Evolutionary conservation across 1,284 basidiomycete species (phyloP), one percentile per base, ranked within the genome.

Genomic region (Rhodotorula sp.): DNA sequence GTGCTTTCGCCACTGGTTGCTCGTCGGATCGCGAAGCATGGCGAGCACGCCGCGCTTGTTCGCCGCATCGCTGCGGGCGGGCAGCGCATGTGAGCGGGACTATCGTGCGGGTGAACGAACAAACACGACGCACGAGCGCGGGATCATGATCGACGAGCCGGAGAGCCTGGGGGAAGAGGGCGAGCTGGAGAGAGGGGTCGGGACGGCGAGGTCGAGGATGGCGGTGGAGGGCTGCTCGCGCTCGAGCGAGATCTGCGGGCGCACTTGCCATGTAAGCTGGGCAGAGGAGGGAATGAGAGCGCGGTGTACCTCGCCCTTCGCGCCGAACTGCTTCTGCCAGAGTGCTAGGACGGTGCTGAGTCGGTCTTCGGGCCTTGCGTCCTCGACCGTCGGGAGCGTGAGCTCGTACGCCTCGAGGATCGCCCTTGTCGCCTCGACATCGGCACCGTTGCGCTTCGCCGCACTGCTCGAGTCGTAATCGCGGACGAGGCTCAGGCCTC

Each of bases 351-450:
- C 87, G 90, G 73, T 83, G 82, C 70, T 76, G 87, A 66, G 86
- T 82, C 66, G 86, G 84, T 89, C 90, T 9, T 32, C 60, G 34
- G 66, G 59, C 0, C 66, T 62, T 7, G 19, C 53, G 19, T 63
- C 71, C 70, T 87, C 89, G 17, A 85, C 53, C 8, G 71, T 85
- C 29, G 51, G 84, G 79, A 85, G 83, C 32, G 65, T 74, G 36
- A 54, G 77, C 32, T 69, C 69, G 44, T 61, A 57, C 66, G 54
- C 78, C 61, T 50, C 83, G 41, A 97, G 83, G 56, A 97, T 87
- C 19, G 90, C 89, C 59, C 91, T 88, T 54, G 94, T 88, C 3
- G 91, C 91, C 80, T 94, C 93, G 0, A 98, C 94, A 79, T 98
- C 93, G 1, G 91, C 92, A 32, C 90, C 87, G 41, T 88, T 85